Evolutionary conservation across 108 stramenopile genomes (phyloP), one percentile per base, ranked within the genome.

Genomic region (Skeletonema tropicum): DNA sequence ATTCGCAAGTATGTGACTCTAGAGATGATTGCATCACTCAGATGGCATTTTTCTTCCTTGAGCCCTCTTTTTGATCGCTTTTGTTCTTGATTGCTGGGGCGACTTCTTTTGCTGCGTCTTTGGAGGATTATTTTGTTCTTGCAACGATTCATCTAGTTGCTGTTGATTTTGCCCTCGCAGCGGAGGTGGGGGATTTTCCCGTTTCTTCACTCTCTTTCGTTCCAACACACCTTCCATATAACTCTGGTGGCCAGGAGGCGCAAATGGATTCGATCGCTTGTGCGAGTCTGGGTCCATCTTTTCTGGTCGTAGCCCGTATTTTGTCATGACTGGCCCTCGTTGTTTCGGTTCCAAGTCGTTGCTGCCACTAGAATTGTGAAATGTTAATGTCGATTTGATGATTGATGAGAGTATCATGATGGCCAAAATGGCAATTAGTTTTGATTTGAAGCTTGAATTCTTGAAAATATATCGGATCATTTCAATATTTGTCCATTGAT

Each of bases 151-250:
- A n/a, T 45, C 15, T 39, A 12, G 11, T 39, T 68, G 36, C 25
- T 69, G 33, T 8, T 35, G 7, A 32, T 69, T 30, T 58, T 32
- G 36, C 11, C 9, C 48, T 49, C 5, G 48, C 52, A 23, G 23
- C 2, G 23, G 52, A 55, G 52, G 52, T 23, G 19, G 23, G 2
- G 23, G 21, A 25, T 55, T 5, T 2, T 55, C 23, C 52, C 23
- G 15, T 11, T 35, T 32, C 36, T 58, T 58, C 58, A 70, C 57
- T 25, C 58, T 42, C 29, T 70, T 70, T 12, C 42, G 13, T 36
- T 70, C 69, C 58, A 70, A 12, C 8, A 70, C 69, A 14, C 69
- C 57, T 39, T 58, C 69, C 66, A 67, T 67, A 49, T 32, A 67
- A 55, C 33, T 49, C n/a, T 38, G 39, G 15, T 70, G 42, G 11